Evolutionary conservation across 192 early-diverging fungal species (phyloP).

Genomic region (Backusella morwellensis): DNA sequence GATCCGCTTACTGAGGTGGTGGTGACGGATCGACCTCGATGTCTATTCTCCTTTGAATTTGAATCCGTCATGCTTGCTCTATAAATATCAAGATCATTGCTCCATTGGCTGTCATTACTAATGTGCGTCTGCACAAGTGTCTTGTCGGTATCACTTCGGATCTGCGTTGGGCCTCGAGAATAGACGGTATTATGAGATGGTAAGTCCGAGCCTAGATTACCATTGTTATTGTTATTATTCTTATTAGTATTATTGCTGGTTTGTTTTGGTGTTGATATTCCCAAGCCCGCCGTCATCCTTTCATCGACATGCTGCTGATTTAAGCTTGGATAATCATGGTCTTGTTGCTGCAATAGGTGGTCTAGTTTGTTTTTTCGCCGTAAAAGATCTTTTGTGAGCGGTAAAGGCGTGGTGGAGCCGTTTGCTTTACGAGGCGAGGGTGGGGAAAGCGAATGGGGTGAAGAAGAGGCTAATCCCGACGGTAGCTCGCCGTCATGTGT

Average conservation of each 20-base stretch:
- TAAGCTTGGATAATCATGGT: neutral
- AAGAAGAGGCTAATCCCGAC: neutral
- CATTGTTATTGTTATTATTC: neutral
- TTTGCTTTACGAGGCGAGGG: neutral
- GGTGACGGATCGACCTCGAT: neutral
- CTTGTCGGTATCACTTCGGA: slow-evolving; percentile 4
- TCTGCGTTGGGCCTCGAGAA: neutral
- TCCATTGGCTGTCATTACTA: slow-evolving; percentile 2
- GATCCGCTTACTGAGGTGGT: slow-evolving; percentile 4
- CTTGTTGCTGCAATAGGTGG: slow-evolving; percentile 5
- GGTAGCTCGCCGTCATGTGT: neutral
- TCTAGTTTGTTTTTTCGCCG: slow-evolving; percentile 33
- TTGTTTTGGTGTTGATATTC: slow-evolving; percentile 4
- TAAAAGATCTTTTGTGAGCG: slow-evolving; percentile 29
- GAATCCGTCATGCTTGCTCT: neutral
- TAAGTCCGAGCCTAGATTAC: neutral
- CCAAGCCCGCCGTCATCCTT: slow-evolving; percentile 20
- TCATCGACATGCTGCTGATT: slow-evolving; percentile 10
- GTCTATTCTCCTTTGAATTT: neutral
- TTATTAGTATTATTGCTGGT: neutral
- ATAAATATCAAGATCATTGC: slow-evolving; percentile 2
- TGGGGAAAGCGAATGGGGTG: neutral
- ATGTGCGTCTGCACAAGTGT: neutral
- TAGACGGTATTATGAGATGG: neutral
- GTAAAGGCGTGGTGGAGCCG: slow-evolving; percentile 16